Evolutionary conservation across 2,329 filamentous ascomycete genomes (phyloP), one percentile per base, ranked within the genome.

Genomic region (Thelonectria discophora): DNA sequence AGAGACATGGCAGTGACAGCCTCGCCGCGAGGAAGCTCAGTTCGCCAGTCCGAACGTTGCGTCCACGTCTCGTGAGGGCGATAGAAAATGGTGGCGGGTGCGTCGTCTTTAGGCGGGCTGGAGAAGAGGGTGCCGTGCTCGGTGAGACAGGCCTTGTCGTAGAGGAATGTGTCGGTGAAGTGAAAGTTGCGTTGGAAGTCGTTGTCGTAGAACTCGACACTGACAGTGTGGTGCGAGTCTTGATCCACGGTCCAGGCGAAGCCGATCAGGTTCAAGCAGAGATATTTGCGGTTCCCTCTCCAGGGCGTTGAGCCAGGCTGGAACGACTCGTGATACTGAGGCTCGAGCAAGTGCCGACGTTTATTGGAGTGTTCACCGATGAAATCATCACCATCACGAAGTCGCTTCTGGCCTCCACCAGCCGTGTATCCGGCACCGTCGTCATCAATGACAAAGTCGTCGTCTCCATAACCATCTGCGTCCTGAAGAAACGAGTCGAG

Each of bases 211-310:
- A 99, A 99, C 72, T 98, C 95, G 2, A 98, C 94, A 0, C 94
- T 97, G 11, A 99, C 90, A 2, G 95, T 99, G 74, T 98, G 88
- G 70, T 94, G 90, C 0, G 90, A 91, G 72, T 97, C 94, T 77
- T 99, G 95, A 69, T 97, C 92, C 17, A 99, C 92, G 0, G 94
- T 98, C 93, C 95, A 99, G 9, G 97, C 92, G 72, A 96, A 95
- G 1, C 96, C 95, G 55, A 94, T 92, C 61, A 99, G 81, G 74
- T 98, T 98, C 42, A 98, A 85, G 73, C 93, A 97, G 1, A 99
- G 84, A 74, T 99, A 97, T 73, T 94, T 92, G 65, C 95, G 86
- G 75, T 97, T 95, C 1, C 95, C 95, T 64, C 93, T 88, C 96
- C 95, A 99, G 0, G 94, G 94, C 0, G 95, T 99, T 55, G 93